phyloP scores from a whole-genome alignment of 2,329 filamentous ascomycete genomes.

The Microcyclospora tardicrescens region DNA sequence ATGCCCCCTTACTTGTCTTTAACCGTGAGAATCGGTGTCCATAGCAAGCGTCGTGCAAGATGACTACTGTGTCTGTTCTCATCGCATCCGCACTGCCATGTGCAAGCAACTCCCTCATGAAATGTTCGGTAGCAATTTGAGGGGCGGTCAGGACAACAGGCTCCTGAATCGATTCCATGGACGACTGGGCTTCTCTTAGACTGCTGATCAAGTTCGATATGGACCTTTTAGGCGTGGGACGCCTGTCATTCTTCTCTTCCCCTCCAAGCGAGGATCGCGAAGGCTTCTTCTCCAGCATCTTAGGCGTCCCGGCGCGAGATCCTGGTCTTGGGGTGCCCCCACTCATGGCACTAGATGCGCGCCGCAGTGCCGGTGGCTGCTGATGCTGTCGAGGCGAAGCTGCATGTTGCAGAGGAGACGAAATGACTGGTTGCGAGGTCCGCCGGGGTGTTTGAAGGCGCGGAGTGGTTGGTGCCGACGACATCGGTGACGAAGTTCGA shows the following conservation, averaged over 20 bases:
- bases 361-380: constrained; percentile 5
- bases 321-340: constrained; percentile 7
- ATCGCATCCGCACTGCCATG: constrained; percentile 39
- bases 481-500: constrained; percentile 1
- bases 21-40: constrained; percentile 83
- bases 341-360: constrained; percentile 18
- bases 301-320: constrained; percentile 5
- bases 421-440: constrained; percentile 2
- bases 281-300: constrained; percentile 9
- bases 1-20: constrained; percentile 55
- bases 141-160: constrained; percentile 18
- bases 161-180: constrained; percentile 22
- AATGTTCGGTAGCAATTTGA: constrained; percentile 38
- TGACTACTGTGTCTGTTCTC: constrained; percentile 55
- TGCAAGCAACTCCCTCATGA: constrained; percentile 53
- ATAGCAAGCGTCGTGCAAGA: constrained; percentile 89
- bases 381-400: neutral
- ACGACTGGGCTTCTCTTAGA: constrained; percentile 21
- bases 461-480: constrained; percentile 2
- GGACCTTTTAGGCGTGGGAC: constrained; percentile 21
- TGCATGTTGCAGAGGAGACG: constrained; percentile 3
- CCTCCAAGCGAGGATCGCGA: constrained; percentile 16
- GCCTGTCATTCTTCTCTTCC: constrained; percentile 10
- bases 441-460: constrained; percentile 1
- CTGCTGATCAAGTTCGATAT: constrained; percentile 22